Evolutionary conservation across 2,329 filamentous ascomycete species (phyloP), one percentile per base, ranked within the genome.

Genomic region (Ceratocystis cubensis): DNA sequence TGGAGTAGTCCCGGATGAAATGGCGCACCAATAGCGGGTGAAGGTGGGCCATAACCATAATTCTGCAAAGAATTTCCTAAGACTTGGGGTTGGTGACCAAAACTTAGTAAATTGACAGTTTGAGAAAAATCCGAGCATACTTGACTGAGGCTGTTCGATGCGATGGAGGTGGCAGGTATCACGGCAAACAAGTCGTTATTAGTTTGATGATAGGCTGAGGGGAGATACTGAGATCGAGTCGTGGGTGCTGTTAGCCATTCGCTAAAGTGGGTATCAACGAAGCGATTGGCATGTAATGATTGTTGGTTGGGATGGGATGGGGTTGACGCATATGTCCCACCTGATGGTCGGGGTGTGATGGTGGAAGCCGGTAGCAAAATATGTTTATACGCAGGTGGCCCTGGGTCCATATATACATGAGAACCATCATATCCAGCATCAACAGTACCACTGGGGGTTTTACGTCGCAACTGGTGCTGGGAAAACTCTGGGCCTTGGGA

Each of bases 371-470:
- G 86, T 33, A 96, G 79, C 22, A 94, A 80, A 73, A 96, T 84
- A 73, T 96, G 91, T 76, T 96, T 96, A 61, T 85, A 79, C 1
- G 89, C 87, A 46, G 89, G 89, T 5, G 88, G 87, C 46, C 88
- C 88, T 45, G 86, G 84, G 8, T 82, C 84, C 71, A 87, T 84
- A 72, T 91, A 88, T 25, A 86, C 81, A 1, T 87, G 85, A 4
- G 89, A 89, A 41, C 89, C 91, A 80, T 97, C 92, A 73, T 96
- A 96, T 10, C 91, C 91, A 65, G 89, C 91, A 70, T 93, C 88
- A 69, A 97, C 82, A 46, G 91, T 96, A n/a, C 93, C 94, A 72
- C 87, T 93, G 3, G 93, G 94, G 7, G 93, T 97, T 76, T 97
- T 97, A 70, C 93, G 85, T 70, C 93, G 85, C 66, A 96, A 80